Conservation (phyloP, 208 protist species). For the Crithidia sp. region DNA sequence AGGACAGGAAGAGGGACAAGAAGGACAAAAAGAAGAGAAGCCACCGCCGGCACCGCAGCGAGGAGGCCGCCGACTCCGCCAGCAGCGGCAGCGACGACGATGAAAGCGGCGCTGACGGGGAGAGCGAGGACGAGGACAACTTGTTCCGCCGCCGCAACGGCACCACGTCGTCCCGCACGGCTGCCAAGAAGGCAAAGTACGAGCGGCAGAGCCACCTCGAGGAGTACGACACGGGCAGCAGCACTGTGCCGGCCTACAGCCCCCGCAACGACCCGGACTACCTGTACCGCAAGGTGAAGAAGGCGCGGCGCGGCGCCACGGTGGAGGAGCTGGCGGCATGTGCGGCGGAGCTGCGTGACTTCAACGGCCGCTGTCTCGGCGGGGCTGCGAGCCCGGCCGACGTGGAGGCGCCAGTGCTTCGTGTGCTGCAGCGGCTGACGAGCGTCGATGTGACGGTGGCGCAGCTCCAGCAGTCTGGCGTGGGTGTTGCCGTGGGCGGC, state of each 20-base stretch:
- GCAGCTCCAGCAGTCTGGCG: constrained; percentile 56
- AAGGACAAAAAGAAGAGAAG: constrained; percentile 34
- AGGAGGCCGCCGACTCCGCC: constrained; percentile 4
- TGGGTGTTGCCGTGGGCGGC: constrained; percentile 68
- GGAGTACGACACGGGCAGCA: constrained; percentile 37
- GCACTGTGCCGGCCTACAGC: constrained; percentile 27
- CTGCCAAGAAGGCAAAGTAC: constrained; percentile 29
- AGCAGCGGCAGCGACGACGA: constrained; percentile 11
- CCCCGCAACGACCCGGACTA: constrained; percentile 46
- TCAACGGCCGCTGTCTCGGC: constrained; percentile 12
- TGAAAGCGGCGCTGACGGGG: constrained; percentile 21
- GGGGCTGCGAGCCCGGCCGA: constrained; percentile 16
- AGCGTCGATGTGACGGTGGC: constrained; percentile 48
- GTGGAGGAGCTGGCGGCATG: constrained; percentile 30
- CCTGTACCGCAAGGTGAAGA: constrained; percentile 40
- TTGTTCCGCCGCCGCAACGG: constrained; percentile 27
- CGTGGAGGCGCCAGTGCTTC: constrained; percentile 41
- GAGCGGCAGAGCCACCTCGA: constrained; percentile 39
- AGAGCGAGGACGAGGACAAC: constrained; percentile 12
- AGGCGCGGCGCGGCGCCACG: constrained; percentile 29
- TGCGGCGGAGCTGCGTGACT: constrained; percentile 21
- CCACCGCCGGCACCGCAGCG: constrained; percentile 15
- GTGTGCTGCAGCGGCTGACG: constrained; percentile 47
- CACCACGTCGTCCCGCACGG: constrained; percentile 19
- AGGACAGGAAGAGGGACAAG: constrained; percentile 24